Conservation (phyloP, 2,329 filamentous ascomycete species). For the Daldinia sp. region DNA sequence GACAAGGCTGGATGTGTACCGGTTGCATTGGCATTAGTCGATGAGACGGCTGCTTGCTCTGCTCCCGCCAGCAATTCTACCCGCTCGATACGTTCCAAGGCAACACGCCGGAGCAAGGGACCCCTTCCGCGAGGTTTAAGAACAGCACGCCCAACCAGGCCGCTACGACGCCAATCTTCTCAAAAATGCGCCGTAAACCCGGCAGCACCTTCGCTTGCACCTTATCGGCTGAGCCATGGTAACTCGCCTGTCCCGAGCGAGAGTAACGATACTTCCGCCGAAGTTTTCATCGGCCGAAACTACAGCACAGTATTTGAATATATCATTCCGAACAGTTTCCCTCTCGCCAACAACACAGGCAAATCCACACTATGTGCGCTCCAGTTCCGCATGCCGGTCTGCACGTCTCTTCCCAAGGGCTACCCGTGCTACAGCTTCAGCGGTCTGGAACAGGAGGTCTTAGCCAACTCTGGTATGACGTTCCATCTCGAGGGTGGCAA, state of each 20-base stretch:
- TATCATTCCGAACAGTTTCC: slow-evolving; percentile 38
- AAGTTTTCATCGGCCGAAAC: slow-evolving; percentile 36
- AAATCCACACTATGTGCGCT: slow-evolving; percentile 41
- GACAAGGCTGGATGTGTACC: slow-evolving; percentile 37
- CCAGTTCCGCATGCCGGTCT: slow-evolving; percentile 47
- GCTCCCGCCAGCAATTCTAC: slow-evolving; percentile 16
- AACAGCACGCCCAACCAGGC: not conserved
- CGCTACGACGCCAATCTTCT: slow-evolving; percentile 9
- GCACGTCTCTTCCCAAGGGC: slow-evolving; percentile 41
- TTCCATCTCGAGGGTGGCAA: slow-evolving; percentile 38
- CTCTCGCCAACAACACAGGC: slow-evolving; percentile 7
- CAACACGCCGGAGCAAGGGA: not conserved
- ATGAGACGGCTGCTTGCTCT: slow-evolving; percentile 25
- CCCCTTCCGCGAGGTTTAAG: not conserved
- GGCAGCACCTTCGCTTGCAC: slow-evolving; percentile 44
- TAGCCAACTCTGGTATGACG: slow-evolving; percentile 44
- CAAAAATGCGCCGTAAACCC: slow-evolving; percentile 35
- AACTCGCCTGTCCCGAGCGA: slow-evolving; percentile 28
- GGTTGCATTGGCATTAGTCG: slow-evolving; percentile 38
- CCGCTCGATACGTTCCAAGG: not conserved
- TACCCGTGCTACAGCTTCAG: slow-evolving; percentile 48
- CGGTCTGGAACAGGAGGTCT: slow-evolving; percentile 44
- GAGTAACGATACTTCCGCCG: slow-evolving; percentile 29
- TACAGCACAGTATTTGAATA: slow-evolving; percentile 42
- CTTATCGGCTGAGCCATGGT: slow-evolving; percentile 33